Evolutionary conservation across 2,329 filamentous ascomycete genomes (phyloP).

Genomic region (Kalmusia sp.): DNA sequence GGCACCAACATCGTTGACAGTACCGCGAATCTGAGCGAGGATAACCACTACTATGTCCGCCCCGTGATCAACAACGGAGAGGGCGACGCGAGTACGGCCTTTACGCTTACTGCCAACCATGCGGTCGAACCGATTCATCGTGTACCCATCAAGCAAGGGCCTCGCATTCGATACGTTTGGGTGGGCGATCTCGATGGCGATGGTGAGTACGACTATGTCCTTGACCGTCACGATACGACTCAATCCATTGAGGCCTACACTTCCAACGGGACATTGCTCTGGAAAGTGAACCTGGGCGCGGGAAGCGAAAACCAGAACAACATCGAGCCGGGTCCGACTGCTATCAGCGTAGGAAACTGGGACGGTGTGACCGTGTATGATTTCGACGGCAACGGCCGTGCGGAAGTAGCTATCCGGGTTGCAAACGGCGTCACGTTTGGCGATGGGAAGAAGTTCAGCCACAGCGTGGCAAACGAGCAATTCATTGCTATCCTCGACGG

Average conservation of each 20-base stretch:
- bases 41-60: conserved; percentile 9
- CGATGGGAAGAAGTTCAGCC: conserved; percentile 9
- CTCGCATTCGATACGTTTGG: conserved; percentile 15
- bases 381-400: conserved; percentile 14
- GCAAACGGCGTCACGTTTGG: conserved; percentile 16
- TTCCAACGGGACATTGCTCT: conserved; percentile 12
- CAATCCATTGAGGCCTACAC: conserved; percentile 14
- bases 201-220: conserved; percentile 17
- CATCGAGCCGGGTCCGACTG: conserved; percentile 15
- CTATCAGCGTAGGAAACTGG: conserved; percentile 14
- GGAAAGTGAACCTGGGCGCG: conserved; percentile 13
- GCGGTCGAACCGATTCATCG: conserved; percentile 8
- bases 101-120: conserved; percentile 9
- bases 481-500: conserved; percentile 17
- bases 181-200: conserved; percentile 16
- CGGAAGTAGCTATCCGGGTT: conserved; percentile 14
- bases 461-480: conserved; percentile 7
- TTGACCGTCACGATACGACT: conserved; percentile 11
- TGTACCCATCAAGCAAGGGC: conserved; percentile 5
- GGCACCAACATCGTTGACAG: conserved; percentile 16
- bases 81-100: conserved; percentile 11
- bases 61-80: conserved; percentile 12
- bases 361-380: conserved; percentile 18
- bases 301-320: conserved; percentile 19
- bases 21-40: background rate